A percentile compares a stretch with the other conserved stretches of the same genome.
Conservation (phyloP, 805 yeast species). For the Tetrapisispora arboricola region DNA sequence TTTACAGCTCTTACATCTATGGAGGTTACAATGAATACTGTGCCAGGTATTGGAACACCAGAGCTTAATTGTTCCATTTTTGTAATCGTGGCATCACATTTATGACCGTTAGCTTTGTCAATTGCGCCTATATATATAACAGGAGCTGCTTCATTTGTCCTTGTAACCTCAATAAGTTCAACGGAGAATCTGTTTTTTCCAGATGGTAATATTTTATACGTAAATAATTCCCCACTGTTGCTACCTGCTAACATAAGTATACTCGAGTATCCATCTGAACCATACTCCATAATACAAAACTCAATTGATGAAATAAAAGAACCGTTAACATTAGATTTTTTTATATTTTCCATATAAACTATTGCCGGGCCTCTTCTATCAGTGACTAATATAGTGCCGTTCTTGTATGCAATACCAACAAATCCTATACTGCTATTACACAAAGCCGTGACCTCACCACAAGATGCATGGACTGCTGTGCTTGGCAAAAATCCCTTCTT, state of each 20-base stretch:
- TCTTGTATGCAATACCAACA: conserved; percentile 65
- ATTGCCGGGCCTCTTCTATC: conserved; percentile 76
- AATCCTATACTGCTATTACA: conserved; percentile 72
- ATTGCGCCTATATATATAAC: conserved; percentile 50
- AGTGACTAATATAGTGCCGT: conserved; percentile 64
- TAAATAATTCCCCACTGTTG: conserved; percentile 55
- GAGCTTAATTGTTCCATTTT: conserved; percentile 48
- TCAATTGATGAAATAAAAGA: conserved; percentile 48
- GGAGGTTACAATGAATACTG: conserved; percentile 43
- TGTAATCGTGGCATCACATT: conserved; percentile 53
- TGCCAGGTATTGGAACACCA: conserved; percentile 55
- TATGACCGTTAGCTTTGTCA: conserved; percentile 47
- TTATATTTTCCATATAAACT: conserved; percentile 36
- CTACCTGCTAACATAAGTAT: conserved; percentile 70
- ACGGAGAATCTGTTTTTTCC: conserved; percentile 52
- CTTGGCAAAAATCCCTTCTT: conserved; percentile 56
- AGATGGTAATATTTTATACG: conserved; percentile 56
- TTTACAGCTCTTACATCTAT: conserved; percentile 54
- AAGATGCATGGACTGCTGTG: conserved; percentile 35
- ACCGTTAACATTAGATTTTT: conserved; percentile 19
- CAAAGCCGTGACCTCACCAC: conserved; percentile 48
- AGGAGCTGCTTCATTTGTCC: conserved; percentile 38
- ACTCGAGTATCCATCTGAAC: conserved; percentile 61
- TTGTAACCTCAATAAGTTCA: conserved; percentile 38
- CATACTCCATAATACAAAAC: conserved; percentile 61